Conservation (phyloP, 1,284 basidiomycete genomes). For the Leucoagaricus sp. region DNA sequence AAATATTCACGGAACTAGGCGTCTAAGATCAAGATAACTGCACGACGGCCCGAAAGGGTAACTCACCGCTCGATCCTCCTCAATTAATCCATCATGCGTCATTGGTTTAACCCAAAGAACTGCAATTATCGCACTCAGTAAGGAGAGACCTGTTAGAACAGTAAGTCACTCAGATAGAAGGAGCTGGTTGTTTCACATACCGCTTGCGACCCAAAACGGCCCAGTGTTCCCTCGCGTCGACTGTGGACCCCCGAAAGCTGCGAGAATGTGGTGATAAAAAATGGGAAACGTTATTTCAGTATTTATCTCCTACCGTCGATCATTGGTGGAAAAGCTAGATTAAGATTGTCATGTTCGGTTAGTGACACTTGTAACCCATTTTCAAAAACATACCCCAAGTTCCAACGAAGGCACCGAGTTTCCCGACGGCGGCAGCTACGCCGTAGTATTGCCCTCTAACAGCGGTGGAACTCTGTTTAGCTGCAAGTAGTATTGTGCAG, state of each 20-base stretch:
- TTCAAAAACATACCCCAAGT: slow-evolving; percentile 62
- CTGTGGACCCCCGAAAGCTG: slow-evolving; percentile 60
- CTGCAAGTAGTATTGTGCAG: slow-evolving; percentile 77
- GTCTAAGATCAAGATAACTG: background rate
- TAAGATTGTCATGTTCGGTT: slow-evolving; percentile 13
- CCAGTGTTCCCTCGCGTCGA: slow-evolving; percentile 66
- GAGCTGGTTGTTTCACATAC: slow-evolving; percentile 28
- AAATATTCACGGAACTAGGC: slow-evolving; percentile 79
- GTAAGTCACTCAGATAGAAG: background rate
- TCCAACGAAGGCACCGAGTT: slow-evolving; percentile 84
- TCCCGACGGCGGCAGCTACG: slow-evolving; percentile 84
- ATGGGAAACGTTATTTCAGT: too few relatives aligned
- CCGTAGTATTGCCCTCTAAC: slow-evolving; percentile 88
- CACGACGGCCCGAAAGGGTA: background rate
- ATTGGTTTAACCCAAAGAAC: slow-evolving; percentile 78
- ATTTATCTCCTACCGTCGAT: slow-evolving; percentile 56
- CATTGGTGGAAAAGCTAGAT: slow-evolving; percentile 68
- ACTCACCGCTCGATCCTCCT: slow-evolving; percentile 68
- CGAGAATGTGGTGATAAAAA: too few relatives aligned
- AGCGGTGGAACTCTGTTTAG: slow-evolving; percentile 82
- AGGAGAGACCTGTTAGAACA: slow-evolving; percentile 54
- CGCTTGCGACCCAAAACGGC: slow-evolving; percentile 82
- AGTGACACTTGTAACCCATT: background rate
- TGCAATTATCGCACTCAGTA: slow-evolving; percentile 76
- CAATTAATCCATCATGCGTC: slow-evolving; percentile 74